Conservation (phyloP, 2,329 filamentous ascomycete genomes). For the Didymella arachidicola region DNA sequence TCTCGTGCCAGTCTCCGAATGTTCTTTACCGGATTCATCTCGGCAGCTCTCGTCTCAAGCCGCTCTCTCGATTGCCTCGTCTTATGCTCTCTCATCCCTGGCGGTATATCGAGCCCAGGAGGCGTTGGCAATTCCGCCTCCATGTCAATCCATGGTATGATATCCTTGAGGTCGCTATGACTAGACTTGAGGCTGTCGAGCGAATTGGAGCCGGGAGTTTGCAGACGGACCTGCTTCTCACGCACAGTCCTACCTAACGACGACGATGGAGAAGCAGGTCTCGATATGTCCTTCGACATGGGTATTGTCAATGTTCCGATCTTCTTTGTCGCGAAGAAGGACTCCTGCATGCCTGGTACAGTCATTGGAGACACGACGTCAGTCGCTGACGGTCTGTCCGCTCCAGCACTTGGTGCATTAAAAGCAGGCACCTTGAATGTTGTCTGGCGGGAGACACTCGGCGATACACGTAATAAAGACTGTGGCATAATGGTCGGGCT, state of each 20-base stretch:
- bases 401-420: constrained; percentile 1
- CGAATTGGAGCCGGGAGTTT: neutral
- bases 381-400: neutral
- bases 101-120: no score
- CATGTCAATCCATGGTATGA: constrained; percentile 15
- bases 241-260: neutral
- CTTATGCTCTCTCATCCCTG: neutral
- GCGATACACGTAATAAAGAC: constrained; percentile 2
- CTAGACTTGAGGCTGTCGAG: neutral
- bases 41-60: constrained; percentile 1
- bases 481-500: neutral
- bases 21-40: constrained; percentile 9
- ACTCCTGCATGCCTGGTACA: constrained; percentile 10
- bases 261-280: neutral
- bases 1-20: constrained; percentile 4
- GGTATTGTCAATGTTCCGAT: neutral
- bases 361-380: constrained; percentile 24
- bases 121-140: neutral
- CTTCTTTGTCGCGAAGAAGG: constrained; percentile 5
- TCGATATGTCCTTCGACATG: neutral
- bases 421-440: constrained; percentile 25
- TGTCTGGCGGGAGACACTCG: constrained; percentile 8
- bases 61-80: neutral
- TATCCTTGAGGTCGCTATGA: constrained; percentile 3
- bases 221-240: neutral